Evolutionary conservation across 768 basidiomycete species (phyloP).

Genomic region (Hydnomerulius pinastri): DNA sequence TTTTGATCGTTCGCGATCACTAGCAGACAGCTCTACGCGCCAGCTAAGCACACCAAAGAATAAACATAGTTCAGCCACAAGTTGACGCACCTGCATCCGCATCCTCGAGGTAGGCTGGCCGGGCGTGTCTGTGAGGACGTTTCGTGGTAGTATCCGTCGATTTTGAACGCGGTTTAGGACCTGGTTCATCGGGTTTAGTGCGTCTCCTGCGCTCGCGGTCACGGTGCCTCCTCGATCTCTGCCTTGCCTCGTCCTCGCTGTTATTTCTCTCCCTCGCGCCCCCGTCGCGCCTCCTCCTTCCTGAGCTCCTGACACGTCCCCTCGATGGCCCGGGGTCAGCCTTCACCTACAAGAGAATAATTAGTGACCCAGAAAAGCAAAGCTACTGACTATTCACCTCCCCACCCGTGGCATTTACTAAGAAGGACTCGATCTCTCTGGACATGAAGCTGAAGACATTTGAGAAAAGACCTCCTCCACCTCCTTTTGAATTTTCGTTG

Average conservation of each 20-base stretch:
- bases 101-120: conserved; percentile 7
- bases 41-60: conserved; percentile 7
- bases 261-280: conserved; percentile 8
- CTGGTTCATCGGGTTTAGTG: conserved; percentile 8
- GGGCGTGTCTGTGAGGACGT: neutral
- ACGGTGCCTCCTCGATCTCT: conserved; percentile 8
- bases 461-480: conserved; percentile 51
- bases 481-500: conserved; percentile 1
- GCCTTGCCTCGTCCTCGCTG: conserved; percentile 14
- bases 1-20: conserved; percentile 20
- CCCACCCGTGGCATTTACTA: conserved; percentile 58
- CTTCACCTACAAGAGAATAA: conserved; percentile 15
- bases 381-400: conserved; percentile 16
- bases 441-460: conserved; percentile 72
- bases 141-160: conserved; percentile 15
- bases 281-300: conserved; percentile 8
- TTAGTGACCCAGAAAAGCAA: conserved; percentile 5
- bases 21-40: conserved; percentile 21
- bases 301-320: conserved; percentile 8
- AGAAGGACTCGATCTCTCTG: conserved; percentile 70
- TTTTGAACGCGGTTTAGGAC: conserved; percentile 22
- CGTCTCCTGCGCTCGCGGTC: conserved; percentile 10
- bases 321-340: conserved; percentile 8
- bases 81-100: conserved; percentile 24
- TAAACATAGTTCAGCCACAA: neutral